Evolutionary conservation across 1,284 basidiomycete genomes (phyloP).

Genomic region (Sporisorium scitamineum): DNA sequence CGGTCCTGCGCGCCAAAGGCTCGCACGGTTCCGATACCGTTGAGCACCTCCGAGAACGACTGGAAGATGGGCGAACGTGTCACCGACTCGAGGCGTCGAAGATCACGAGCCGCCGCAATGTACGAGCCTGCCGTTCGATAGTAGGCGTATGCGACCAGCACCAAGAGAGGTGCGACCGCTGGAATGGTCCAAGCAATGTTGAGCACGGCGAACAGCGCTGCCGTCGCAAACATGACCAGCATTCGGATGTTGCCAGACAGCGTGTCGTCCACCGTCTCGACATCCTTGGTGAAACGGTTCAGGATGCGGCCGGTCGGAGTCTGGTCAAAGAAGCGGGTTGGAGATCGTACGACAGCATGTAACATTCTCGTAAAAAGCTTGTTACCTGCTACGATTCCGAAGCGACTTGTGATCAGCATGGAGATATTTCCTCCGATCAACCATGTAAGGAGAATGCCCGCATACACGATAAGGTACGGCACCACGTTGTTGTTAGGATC

Average conservation of each 20-base stretch:
- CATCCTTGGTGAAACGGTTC: constrained; percentile 72
- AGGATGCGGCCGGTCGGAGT: constrained; percentile 71
- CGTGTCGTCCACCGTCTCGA: constrained; percentile 72
- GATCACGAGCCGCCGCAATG: constrained; percentile 72
- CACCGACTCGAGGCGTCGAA: constrained; percentile 67
- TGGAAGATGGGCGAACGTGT: constrained; percentile 68
- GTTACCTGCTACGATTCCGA: constrained; percentile 38
- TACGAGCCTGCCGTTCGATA: constrained; percentile 71
- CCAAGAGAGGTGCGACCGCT: constrained; percentile 70
- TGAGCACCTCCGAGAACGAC: constrained; percentile 68
- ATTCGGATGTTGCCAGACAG: constrained; percentile 49
- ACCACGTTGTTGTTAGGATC: constrained; percentile 20
- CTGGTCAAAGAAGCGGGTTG: constrained; percentile 58
- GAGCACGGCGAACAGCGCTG: constrained; percentile 67
- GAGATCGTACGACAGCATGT: constrained; percentile 51
- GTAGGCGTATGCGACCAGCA: constrained; percentile 71
- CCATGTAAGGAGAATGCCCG: constrained; percentile 9
- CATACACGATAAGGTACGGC: constrained; percentile 27
- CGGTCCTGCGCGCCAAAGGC: constrained; percentile 72
- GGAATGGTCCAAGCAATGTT: constrained; percentile 63
- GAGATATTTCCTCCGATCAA: constrained; percentile 2
- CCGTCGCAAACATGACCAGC: constrained; percentile 44
- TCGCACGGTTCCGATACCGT: constrained; percentile 72
- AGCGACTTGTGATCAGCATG: not conserved
- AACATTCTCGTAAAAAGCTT: constrained; percentile 57